Conservation (phyloP, 352 stramenopile genomes). For the Pythium plurisporium region DNA sequence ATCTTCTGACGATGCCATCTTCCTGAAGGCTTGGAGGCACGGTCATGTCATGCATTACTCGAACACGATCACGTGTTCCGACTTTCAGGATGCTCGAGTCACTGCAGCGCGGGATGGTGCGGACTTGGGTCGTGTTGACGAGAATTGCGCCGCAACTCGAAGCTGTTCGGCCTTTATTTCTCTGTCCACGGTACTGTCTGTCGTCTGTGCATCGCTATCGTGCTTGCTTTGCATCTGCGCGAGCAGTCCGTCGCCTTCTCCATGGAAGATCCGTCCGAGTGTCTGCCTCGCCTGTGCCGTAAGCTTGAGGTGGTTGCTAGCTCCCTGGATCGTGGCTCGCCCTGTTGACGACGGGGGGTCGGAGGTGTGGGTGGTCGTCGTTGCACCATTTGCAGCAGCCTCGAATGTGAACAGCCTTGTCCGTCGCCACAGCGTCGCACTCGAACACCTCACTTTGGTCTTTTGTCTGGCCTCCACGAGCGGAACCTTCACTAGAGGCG, state of each 20-base stretch:
- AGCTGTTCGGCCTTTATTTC: neutral
- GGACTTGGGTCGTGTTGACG: conserved; percentile 16
- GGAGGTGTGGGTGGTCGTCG: too few relatives aligned
- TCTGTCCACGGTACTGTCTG: neutral
- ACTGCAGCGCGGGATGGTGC: conserved; percentile 5
- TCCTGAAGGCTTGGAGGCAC: too few relatives aligned
- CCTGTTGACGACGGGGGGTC: neutral
- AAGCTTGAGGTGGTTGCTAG: conserved; percentile 8
- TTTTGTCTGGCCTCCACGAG: too few relatives aligned
- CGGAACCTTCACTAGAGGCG: neutral
- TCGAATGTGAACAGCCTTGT: conserved; percentile 39
- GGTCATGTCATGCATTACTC: too few relatives aligned
- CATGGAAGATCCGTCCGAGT: conserved; percentile 19
- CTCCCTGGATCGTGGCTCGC: neutral
- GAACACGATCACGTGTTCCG: too few relatives aligned
- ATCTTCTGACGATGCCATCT: too few relatives aligned
- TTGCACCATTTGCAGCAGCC: neutral
- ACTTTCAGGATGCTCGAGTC: conserved; percentile 6
- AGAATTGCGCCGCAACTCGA: conserved; percentile 7
- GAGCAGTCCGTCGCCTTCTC: neutral
- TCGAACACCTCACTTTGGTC: conserved; percentile 39
- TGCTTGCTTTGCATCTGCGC: neutral
- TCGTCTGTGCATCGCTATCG: too few relatives aligned
- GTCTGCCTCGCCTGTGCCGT: conserved; percentile 10
- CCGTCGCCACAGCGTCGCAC: conserved; percentile 43